Conservation (phyloP, 2,329 filamentous ascomycete species). For the Salinomyces thailandicus region DNA sequence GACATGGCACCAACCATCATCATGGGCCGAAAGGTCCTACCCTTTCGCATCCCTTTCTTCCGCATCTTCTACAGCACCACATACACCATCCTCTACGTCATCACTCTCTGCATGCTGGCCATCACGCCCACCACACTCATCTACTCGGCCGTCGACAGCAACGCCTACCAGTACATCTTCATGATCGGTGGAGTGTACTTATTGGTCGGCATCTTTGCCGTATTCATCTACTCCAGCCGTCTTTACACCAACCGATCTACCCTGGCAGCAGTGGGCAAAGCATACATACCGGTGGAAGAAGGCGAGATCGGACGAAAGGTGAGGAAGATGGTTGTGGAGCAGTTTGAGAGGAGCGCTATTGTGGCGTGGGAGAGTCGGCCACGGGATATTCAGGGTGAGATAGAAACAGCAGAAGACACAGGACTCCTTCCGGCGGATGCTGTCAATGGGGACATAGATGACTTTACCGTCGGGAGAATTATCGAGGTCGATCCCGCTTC, state of each 20-base stretch:
- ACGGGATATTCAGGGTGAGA: slow-evolving; percentile 40
- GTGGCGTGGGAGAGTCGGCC: slow-evolving; percentile 72
- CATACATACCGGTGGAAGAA: slow-evolving; percentile 76
- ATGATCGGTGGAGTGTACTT: slow-evolving; percentile 68
- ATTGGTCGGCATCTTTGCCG: slow-evolving; percentile 57
- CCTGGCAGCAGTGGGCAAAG: slow-evolving; percentile 72
- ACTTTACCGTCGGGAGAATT: slow-evolving; percentile 21
- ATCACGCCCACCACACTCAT: slow-evolving; percentile 71
- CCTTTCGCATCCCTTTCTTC: slow-evolving; percentile 50
- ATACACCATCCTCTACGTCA: slow-evolving; percentile 64
- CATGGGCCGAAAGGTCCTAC: slow-evolving; percentile 11
- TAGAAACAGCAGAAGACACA: slow-evolving; percentile 19
- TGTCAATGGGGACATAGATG: slow-evolving; percentile 9
- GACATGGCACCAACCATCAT: not conserved
- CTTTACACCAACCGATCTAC: slow-evolving; percentile 76
- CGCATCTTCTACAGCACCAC: slow-evolving; percentile 49
- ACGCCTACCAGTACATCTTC: slow-evolving; percentile 69
- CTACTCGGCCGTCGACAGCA: slow-evolving; percentile 58
- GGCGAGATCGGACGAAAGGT: slow-evolving; percentile 69
- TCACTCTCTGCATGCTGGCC: slow-evolving; percentile 63
- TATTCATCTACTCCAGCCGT: slow-evolving; percentile 71
- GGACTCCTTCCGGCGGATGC: slow-evolving; percentile 17
- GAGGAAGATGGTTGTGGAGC: slow-evolving; percentile 61
- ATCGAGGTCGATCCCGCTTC: slow-evolving; percentile 32
- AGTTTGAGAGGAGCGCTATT: slow-evolving; percentile 64